A percentile compares a stretch with the other conserved stretches of the same genome.
phyloP scores from a whole-genome alignment of 495 filamentous ascomycete species.

The Hapsidospora chrysogenum region DNA sequence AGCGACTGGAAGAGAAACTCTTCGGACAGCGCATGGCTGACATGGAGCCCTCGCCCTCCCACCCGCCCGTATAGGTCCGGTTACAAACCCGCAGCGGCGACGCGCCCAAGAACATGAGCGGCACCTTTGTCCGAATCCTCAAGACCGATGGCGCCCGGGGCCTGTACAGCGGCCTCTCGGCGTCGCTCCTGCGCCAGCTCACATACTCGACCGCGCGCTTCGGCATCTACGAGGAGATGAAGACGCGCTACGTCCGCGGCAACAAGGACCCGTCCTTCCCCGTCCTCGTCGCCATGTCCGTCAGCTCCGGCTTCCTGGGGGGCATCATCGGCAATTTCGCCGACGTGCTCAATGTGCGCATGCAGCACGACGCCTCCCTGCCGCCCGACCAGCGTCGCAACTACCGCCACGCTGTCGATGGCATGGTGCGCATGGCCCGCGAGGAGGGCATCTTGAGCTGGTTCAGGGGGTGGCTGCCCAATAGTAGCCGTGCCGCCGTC shows the following conservation, averaged over 20 bases:
- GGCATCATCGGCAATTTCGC: slow-evolving; percentile 86
- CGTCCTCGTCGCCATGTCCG: slow-evolving; percentile 63
- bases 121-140: slow-evolving; percentile 64
- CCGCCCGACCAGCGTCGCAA: slow-evolving; percentile 58
- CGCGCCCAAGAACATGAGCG: slow-evolving; percentile 56
- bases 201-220: slow-evolving; percentile 90
- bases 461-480: slow-evolving; percentile 85
- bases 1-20: too few species aligned
- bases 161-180: slow-evolving; percentile 77
- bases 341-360: slow-evolving; percentile 93
- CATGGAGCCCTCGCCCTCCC: too few species aligned
- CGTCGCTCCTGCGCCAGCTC: slow-evolving; percentile 77
- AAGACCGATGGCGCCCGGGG: slow-evolving; percentile 46
- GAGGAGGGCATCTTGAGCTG: slow-evolving; percentile 57
- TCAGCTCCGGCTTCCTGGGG: slow-evolving; percentile 71
- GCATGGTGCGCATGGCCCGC: slow-evolving; percentile 64
- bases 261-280: slow-evolving; percentile 42
- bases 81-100: slow-evolving; percentile 63
- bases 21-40: too few species aligned
- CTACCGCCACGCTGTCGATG: slow-evolving; percentile 80
- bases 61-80: too few species aligned
- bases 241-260: slow-evolving; percentile 33
- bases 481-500: slow-evolving; percentile 71
- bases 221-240: slow-evolving; percentile 88
- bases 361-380: slow-evolving; percentile 88